phyloP scores from a whole-genome alignment of 257 asterid species.

The Buddleja alternifolia region DNA sequence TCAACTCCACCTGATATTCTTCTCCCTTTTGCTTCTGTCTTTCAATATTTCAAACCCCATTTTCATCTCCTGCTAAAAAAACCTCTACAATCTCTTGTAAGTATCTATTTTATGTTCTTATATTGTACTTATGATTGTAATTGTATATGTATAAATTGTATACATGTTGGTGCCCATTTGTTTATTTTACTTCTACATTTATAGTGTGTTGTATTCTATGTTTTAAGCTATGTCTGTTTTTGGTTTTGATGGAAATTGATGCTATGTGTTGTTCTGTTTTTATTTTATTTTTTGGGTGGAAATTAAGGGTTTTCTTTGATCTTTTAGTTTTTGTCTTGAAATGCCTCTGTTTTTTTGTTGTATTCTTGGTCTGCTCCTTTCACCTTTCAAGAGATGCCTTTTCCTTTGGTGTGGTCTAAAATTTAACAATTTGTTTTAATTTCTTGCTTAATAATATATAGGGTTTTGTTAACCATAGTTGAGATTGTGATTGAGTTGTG shows the following conservation, averaged over 20 bases:
- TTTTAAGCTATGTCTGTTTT: slow-evolving; percentile 29
- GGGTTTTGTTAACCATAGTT: slow-evolving; percentile 4
- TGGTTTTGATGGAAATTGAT: no score
- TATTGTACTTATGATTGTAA: not conserved
- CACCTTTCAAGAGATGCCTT: not conserved
- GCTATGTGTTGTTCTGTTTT: not conserved
- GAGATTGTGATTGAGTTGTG: slow-evolving; percentile 16
- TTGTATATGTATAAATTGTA: not conserved
- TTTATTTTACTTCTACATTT: not conserved
- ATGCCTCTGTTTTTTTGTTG: slow-evolving; percentile 12
- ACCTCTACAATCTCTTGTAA: slow-evolving; percentile 16
- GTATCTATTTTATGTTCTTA: slow-evolving; percentile 22
- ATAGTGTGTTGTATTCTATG: not conserved
- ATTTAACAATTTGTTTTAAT: not conserved
- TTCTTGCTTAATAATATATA: not conserved
- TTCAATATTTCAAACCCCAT: slow-evolving; percentile 28
- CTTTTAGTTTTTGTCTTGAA: slow-evolving; percentile 26
- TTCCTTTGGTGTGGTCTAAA: not conserved
- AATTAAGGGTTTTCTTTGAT: slow-evolving; percentile 23
- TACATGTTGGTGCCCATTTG: not conserved
- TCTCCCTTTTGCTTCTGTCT: slow-evolving; percentile 16
- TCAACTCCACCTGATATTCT: slow-evolving; percentile 39
- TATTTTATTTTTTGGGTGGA: no score
- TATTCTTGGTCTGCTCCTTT: slow-evolving; percentile 21
- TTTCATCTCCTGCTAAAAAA: slow-evolving; percentile 17